Evolutionary conservation across 2,329 filamentous ascomycete species (phyloP).

Genomic region (Colletotrichum paranaense): DNA sequence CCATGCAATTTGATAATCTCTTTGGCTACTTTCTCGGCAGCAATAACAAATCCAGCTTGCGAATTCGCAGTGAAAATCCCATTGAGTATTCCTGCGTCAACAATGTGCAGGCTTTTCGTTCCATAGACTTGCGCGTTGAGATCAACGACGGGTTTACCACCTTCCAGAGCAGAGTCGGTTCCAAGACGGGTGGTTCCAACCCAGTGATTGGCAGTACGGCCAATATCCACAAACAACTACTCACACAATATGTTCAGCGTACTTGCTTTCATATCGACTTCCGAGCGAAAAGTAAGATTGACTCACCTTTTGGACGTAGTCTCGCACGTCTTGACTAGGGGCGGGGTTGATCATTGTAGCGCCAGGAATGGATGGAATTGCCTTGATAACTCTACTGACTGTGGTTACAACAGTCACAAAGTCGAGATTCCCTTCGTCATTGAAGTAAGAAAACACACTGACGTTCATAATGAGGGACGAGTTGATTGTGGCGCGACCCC

Average conservation of each 20-base stretch:
- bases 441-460: neutral
- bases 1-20: neutral
- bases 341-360: neutral
- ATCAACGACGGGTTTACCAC: neutral
- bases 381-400: neutral
- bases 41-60: neutral
- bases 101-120: constrained; percentile 38
- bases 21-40: neutral
- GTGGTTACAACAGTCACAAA: neutral
- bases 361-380: neutral
- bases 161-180: neutral
- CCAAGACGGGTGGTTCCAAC: neutral
- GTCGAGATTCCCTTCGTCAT: neutral
- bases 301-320: neutral
- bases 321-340: neutral
- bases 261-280: no score
- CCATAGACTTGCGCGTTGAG: constrained; percentile 34
- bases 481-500: neutral
- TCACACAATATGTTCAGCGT: no score
- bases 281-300: neutral
- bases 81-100: constrained; percentile 39
- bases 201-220: neutral
- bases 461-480: neutral
- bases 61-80: neutral
- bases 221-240: neutral